Base-by-base conservation (phyloP, 2,329 filamentous ascomycete species). In the Penicillium brevicompactum region DNA sequence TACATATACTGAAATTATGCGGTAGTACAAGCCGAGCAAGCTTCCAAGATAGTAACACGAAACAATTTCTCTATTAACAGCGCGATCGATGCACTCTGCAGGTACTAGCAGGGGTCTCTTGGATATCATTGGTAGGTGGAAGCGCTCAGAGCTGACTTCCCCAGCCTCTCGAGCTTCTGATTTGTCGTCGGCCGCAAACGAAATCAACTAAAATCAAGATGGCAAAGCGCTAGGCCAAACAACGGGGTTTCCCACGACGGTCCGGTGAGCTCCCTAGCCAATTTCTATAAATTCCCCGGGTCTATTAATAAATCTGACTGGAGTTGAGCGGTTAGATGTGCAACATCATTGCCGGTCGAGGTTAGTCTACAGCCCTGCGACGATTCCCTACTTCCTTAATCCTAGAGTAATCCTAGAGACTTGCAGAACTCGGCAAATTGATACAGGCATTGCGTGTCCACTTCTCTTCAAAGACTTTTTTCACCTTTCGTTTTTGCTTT, bases 11-110 rank as follows among this genome's bases (percentile, higher is more conserved):
- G n/a, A 37, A 37, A 37, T 37, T 34, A 65, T n/a, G 46, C 51
- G 46, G 51, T 44, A 50, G 11, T 51, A 49, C 34, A n/a, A 37
- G 13, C 34, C 11, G 31, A 34, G 11, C 34, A 37, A 37, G 34
- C 51, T 40, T 54, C 56, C 63, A 64, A 61, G 60, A 65, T 61
- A 64, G 62, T 60, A 67, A 61, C 60, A 66, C 46, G 62, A 70
- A 69, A 68, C 65, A 57, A 46, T 49, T 41, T 18, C 53, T 59
- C 64, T 67, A 68, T 63, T 61, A 68, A 64, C 68, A 67, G 59
- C 51, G 44, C 55, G 54, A 62, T 64, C 59, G 53, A 63, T 64
- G 56, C 53, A 61, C 42, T 42, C 59, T 65, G 61, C 63, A 65
- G 65, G 61, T 62, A 65, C 63, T 65, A 57, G 54, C 60, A 59